Percentiles rank a stretch among this genome's conserved stretches.
Conservation (phyloP, 2,329 filamentous ascomycete species). For the Bertia moriformis region DNA sequence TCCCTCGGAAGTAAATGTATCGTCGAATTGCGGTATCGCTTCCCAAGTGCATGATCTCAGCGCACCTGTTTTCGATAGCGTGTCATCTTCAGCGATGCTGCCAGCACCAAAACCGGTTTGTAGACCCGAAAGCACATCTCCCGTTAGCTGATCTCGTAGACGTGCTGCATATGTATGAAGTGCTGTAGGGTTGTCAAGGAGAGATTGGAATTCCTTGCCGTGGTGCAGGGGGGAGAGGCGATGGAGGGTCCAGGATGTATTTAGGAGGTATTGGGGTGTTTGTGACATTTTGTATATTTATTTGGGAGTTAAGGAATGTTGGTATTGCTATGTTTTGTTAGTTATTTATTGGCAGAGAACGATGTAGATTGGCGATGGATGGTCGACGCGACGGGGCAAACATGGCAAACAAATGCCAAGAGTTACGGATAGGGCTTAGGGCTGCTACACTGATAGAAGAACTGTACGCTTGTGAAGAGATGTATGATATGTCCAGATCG, state of each 20-base stretch:
- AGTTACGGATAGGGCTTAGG: background rate
- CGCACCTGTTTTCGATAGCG: background rate
- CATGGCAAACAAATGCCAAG: background rate
- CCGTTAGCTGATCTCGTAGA: background rate
- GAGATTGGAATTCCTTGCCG: background rate
- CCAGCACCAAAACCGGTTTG: background rate
- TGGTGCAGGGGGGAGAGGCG: constrained; percentile 1
- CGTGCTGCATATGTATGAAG: background rate
- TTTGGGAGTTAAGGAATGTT: no score
- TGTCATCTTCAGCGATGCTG: background rate
- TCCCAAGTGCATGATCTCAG: background rate
- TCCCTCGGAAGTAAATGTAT: background rate
- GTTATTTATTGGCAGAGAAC: no score
- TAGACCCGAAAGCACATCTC: background rate
- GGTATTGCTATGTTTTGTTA: no score
- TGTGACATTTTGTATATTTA: no score
- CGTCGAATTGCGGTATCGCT: background rate
- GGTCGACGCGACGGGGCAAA: background rate
- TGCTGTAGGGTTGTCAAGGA: background rate
- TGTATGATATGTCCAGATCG: no score
- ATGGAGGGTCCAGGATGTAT: background rate
- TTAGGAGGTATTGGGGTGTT: background rate
- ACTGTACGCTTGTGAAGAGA: no score
- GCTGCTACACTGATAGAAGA: no score
- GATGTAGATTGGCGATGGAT: no score